Evolutionary conservation across 306 rosid species (phyloP), one percentile per base, ranked within the genome.

Genomic region (Prunus padus): DNA sequence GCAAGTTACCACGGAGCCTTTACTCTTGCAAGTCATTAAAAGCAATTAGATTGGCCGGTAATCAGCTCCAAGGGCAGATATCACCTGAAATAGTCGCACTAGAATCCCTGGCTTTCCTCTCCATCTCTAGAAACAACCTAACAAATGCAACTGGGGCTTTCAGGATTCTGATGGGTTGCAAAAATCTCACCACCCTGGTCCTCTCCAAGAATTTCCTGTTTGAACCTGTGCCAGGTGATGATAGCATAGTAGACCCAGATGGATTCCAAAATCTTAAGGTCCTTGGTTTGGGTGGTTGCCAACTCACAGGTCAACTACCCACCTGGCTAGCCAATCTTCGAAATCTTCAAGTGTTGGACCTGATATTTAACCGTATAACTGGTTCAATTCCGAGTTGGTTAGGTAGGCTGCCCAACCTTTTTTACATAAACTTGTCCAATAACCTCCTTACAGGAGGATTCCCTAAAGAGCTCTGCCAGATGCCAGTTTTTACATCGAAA

Each of bases 151-250:
- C 64, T 13, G 88, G 89, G 49, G 95, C 96, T 23, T 64, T 93
- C 10, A 81, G 56, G 67, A 90, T 81, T 77, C 90, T 93, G 40
- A 78, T 65, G 55, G 88, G 86, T 11, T 88, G 86, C 63, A 83
- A 84, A 81, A 89, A 74, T 77, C 89, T 93, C 46, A 88, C 85
- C 56, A 87, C 95, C 60, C 88, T 93, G 62, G 80, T 79, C 67
- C 84, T 93, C 45, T 77, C 90, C 68, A 66, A 67, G 64, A 90
- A 83, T 82, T 93, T 90, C 55, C 50, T 10, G 64, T 11, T 10
- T 22, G 68, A 63, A 18, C 45, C 68, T 14, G 1, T 63, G 45
- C 68, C 68, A 63, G 68, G 16, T 15, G 46, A 63, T 63, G 46
- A 63, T 0, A 63, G 22, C 75, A 12, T 85, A 19, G 23, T 76